phyloP scores from a whole-genome alignment of 768 basidiomycete genomes.

The Amanita pallidorosea region DNA sequence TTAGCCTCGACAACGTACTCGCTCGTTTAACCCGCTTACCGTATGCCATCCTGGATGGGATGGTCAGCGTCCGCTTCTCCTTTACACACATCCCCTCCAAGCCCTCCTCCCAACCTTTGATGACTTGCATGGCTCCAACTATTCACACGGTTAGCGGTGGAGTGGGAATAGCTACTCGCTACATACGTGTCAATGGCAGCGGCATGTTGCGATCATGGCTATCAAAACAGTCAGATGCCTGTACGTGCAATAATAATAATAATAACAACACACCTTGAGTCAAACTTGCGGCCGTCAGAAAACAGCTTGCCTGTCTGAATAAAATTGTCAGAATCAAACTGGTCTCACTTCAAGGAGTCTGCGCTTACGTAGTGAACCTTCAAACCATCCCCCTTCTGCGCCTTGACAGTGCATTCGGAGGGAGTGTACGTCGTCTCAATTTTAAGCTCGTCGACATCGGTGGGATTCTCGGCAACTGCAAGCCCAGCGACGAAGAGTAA shows the following conservation, averaged over 20 bases:
- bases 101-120: slow-evolving; percentile 79
- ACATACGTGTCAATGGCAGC: slow-evolving; percentile 67
- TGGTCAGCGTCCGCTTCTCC: slow-evolving; percentile 85
- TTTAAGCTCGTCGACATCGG: slow-evolving; percentile 38
- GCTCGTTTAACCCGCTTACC: slow-evolving; percentile 40
- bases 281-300: slow-evolving; percentile 72
- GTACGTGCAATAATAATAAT: too few species aligned
- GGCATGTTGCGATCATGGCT: slow-evolving; percentile 69
- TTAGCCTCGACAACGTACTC: neutral
- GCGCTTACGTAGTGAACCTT: slow-evolving; percentile 66
- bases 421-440: slow-evolving; percentile 57
- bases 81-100: slow-evolving; percentile 75
- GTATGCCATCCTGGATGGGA: slow-evolving; percentile 73
- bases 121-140: slow-evolving; percentile 80
- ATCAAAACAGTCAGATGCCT: neutral
- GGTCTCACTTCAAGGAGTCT: neutral
- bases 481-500: slow-evolving; percentile 37
- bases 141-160: neutral
- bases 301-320: slow-evolving; percentile 72
- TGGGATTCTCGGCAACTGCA: slow-evolving; percentile 24
- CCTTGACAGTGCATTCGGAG: slow-evolving; percentile 41
- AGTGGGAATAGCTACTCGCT: neutral
- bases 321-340: neutral
- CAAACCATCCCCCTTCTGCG: slow-evolving; percentile 52
- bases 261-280: slow-evolving; percentile 66